A percentile compares a stretch with the other conserved stretches of the same genome.
Conservation (phyloP, 108 stramenopile species). For the Mayamaea pseudoterrestris region DNA sequence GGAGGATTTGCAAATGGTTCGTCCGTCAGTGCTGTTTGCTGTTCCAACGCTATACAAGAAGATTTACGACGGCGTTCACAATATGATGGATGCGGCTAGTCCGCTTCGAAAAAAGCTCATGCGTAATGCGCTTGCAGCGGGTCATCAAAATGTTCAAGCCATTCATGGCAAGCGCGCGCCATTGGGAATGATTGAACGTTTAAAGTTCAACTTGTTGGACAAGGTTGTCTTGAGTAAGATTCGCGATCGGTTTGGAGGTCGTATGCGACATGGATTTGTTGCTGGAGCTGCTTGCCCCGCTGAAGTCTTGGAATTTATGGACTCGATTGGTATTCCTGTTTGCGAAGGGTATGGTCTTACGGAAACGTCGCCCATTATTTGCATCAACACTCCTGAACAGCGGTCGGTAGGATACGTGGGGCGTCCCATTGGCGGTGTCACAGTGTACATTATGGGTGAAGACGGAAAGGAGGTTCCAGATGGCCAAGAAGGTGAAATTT, state of each 20-base stretch:
- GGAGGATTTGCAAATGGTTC: conserved; percentile 64
- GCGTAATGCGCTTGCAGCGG: conserved; percentile 53
- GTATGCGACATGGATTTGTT: conserved; percentile 57
- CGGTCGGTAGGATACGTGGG: conserved; percentile 70
- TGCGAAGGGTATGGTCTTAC: conserved; percentile 91
- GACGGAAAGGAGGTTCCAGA: conserved; percentile 43
- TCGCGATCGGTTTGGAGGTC: conserved; percentile 83
- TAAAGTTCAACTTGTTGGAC: conserved; percentile 53
- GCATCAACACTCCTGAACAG: conserved; percentile 58
- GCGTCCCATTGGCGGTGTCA: conserved; percentile 54
- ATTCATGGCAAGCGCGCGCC: conserved; percentile 23
- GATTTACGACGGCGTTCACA: conserved; percentile 89
- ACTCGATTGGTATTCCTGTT: conserved; percentile 79
- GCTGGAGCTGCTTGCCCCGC: conserved; percentile 85
- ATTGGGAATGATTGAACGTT: conserved; percentile 31
- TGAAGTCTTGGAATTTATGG: conserved; percentile 88
- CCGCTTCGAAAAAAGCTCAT: conserved; percentile 54
- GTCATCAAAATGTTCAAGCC: conserved; percentile 36
- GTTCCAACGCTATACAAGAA: conserved; percentile 92
- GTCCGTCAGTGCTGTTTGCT: conserved; percentile 76
- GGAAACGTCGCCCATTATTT: conserved; percentile 83
- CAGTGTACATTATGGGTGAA: conserved; percentile 53
- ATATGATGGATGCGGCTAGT: conserved; percentile 53
- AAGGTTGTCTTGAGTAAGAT: conserved; percentile 76
- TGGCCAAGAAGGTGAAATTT: conserved; percentile 86